Percentiles rank a stretch among this genome's conserved stretches.
Conservation (phyloP, 2,329 filamentous ascomycete species). For the Cladophialophora psammophila region DNA sequence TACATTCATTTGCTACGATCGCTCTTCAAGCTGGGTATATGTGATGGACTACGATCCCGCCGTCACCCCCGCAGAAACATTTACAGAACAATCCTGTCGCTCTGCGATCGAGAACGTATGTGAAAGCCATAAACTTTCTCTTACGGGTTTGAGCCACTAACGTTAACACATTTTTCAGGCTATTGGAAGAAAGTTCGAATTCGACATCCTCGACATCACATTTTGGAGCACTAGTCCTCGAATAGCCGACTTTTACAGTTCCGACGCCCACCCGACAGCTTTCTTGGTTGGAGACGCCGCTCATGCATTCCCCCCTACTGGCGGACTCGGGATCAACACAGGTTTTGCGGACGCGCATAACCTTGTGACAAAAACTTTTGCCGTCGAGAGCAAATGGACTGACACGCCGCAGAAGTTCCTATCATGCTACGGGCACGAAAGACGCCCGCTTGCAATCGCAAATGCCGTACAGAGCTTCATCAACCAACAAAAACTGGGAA, state of each 20-base stretch:
- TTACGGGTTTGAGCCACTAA: no score
- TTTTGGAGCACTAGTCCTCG: conserved; percentile 22
- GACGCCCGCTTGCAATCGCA: conserved; percentile 48
- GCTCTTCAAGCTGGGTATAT: conserved; percentile 24
- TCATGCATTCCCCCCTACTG: conserved; percentile 63
- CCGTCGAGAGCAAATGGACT: conserved; percentile 45
- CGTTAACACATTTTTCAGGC: no score
- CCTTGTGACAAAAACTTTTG: conserved; percentile 54
- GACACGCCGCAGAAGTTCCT: conserved; percentile 43
- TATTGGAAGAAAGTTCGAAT: not conserved
- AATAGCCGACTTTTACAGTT: conserved; percentile 20
- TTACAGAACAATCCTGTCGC: conserved; percentile 19
- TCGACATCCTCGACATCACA: conserved; percentile 18
- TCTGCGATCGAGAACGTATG: conserved; percentile 10
- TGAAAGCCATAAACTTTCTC: not conserved
- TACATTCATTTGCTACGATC: conserved; percentile 24
- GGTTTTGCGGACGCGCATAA: conserved; percentile 63
- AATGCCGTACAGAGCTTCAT: conserved; percentile 54
- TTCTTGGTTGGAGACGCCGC: conserved; percentile 66
- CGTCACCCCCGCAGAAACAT: conserved; percentile 8
- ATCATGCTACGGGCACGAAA: conserved; percentile 48
- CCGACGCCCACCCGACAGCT: not conserved
- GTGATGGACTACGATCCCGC: conserved; percentile 16
- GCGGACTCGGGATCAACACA: conserved; percentile 66
- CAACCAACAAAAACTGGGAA: conserved; percentile 54